Evolutionary conservation across 1,139 yeast species (phyloP).

Genomic region (Zygosaccharomyces pseudobailii): DNA sequence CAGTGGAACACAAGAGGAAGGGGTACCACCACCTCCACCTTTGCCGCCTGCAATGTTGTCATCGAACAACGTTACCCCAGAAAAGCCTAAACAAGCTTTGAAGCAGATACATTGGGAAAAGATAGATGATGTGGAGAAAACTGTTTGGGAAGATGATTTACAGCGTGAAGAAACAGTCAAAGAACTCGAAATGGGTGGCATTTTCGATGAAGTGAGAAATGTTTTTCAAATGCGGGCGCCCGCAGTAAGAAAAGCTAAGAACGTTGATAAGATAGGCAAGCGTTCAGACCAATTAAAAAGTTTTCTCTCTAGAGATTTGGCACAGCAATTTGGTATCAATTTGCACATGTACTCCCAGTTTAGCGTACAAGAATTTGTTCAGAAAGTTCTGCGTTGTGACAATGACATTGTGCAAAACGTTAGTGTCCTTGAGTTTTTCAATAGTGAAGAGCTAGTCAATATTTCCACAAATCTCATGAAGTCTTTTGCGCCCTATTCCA

Average conservation of each 20-base stretch:
- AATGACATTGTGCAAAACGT: constrained; percentile 59
- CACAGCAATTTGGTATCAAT: constrained; percentile 90
- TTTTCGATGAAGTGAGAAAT: constrained; percentile 70
- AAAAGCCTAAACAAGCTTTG: constrained; percentile 53
- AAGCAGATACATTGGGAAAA: constrained; percentile 97
- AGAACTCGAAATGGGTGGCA: constrained; percentile 57
- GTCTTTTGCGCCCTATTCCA: constrained; percentile 68
- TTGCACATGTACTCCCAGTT: constrained; percentile 69
- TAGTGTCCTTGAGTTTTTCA: constrained; percentile 78
- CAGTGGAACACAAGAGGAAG: background rate
- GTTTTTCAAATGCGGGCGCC: constrained; percentile 48
- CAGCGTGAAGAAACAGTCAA: constrained; percentile 47
- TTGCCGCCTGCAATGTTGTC: constrained; percentile 33
- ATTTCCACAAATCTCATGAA: constrained; percentile 62
- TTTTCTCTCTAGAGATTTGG: constrained; percentile 71
- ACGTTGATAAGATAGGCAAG: constrained; percentile 29
- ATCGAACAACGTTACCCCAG: constrained; percentile 30
- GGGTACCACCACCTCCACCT: constrained; percentile 27
- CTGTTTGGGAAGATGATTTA: constrained; percentile 69
- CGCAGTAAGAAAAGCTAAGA: constrained; percentile 46
- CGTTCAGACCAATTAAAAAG: constrained; percentile 44
- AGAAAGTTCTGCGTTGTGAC: constrained; percentile 67
- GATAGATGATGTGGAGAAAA: constrained; percentile 61
- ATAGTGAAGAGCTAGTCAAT: constrained; percentile 64
- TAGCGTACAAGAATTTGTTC: constrained; percentile 58